Evolutionary conservation across 768 basidiomycete species (phyloP).

Genomic region (Hypholoma fasciculare): DNA sequence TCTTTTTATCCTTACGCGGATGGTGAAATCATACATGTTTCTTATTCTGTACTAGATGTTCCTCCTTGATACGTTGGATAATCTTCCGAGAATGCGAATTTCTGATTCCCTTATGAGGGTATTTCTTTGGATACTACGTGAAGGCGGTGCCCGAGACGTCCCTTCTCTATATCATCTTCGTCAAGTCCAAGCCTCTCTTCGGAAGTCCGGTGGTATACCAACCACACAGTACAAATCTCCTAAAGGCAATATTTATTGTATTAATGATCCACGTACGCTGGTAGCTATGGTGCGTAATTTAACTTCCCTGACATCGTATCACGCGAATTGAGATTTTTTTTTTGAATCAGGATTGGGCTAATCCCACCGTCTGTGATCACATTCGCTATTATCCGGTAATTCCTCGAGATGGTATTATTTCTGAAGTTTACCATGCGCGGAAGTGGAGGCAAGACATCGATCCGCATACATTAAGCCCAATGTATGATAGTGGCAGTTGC

Average conservation of each 20-base stretch:
- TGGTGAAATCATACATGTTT: too few species aligned
- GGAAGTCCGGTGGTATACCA: conserved; percentile 6
- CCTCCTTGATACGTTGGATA: conserved; percentile 27
- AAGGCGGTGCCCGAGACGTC: conserved; percentile 21
- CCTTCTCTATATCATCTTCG: conserved; percentile 22
- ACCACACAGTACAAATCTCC: conserved; percentile 17
- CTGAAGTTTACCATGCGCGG: conserved; percentile 16
- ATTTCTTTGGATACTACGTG: conserved; percentile 24
- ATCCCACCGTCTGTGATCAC: conserved; percentile 20
- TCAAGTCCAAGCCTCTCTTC: conserved; percentile 16
- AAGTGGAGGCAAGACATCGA: conserved; percentile 16
- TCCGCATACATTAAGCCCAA: conserved; percentile 12
- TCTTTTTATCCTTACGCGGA: too few species aligned
- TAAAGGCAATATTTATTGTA: conserved; percentile 23
- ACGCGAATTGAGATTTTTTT: too few species aligned
- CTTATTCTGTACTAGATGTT: background rate
- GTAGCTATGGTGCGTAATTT: conserved; percentile 17
- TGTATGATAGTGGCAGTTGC: conserved; percentile 13
- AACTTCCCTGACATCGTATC: background rate
- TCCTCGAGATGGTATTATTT: conserved; percentile 19
- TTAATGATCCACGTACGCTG: conserved; percentile 21
- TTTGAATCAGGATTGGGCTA: conserved; percentile 2
- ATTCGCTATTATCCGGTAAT: conserved; percentile 28
- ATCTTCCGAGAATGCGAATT: conserved; percentile 26
- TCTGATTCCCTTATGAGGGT: conserved; percentile 23